Evolutionary conservation across 1,284 basidiomycete species (phyloP), one percentile per base, ranked within the genome.

Genomic region (Cutaneotrichosporon sp.): DNA sequence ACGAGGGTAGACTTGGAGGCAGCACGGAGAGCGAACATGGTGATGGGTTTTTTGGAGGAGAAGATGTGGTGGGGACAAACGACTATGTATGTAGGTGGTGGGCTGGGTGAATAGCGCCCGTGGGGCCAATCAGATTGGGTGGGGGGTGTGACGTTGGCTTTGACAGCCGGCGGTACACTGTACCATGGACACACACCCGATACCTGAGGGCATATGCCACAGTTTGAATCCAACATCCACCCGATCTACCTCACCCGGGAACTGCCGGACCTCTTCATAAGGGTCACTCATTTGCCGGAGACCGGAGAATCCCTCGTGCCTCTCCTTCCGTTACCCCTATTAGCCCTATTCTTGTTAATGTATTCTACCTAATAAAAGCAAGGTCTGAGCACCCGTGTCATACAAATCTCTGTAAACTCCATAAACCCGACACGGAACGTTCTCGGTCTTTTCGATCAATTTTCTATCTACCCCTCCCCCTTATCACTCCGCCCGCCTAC

Each of bases 21-120:
- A 52, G 70, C 62, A 57, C 72, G 70, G 53, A 65, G 63, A 65
- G 73, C 69, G 63, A 75, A 65, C 71, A 80, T 76, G 70, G 74
- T 79, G 59, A 46, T 40, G 22, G 65, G 60, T 58, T 55, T 58
- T 62, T 65, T 69, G 65, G 58, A 49, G 36, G 59, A 52, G 49
- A n/a, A n/a, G 51, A 32, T 26, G 38, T 22, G 55, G 38, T 40
- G 13, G 22, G 21, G 38, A 42, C 16, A 14, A 22, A 9, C 4
- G 9, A 26, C 36, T 56, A 26, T 42, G 55, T 56, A 56, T 30
- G 51, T 13, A 30, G 8, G 18, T 18, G 11, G 13, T 31, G 51
- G 11, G 51, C 26, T 53, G 50, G 6, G 50, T 31, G 26, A 26
- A 11, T 11, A n/a, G 31, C 42, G 42, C 16, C 18, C 18, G 18